Percentiles rank a stretch among this genome's conserved stretches.
These are phyloP conservation scores for Pogostemon cablin DNA, from an alignment of 257 asterid genomes.

Conservation along the genomic window DNA sequence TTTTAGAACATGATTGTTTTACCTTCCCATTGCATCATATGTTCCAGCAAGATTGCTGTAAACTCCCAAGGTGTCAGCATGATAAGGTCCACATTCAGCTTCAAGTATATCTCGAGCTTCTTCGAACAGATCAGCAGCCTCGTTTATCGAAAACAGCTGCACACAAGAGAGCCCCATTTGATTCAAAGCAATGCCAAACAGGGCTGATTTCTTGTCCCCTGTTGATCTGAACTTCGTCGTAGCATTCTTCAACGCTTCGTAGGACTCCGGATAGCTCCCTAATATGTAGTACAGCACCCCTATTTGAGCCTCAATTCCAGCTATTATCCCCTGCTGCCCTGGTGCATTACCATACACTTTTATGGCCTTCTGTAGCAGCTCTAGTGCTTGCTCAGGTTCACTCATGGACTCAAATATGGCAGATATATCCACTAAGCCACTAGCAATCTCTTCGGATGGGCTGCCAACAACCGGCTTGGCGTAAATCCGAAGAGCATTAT, in stretches of 20 bases:
- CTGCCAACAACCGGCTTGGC: constrained; percentile 55
- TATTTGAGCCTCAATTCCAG: constrained; percentile 68
- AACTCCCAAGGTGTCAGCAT: constrained; percentile 64
- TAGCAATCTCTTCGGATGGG: constrained; percentile 72
- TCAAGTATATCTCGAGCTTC: constrained; percentile 59
- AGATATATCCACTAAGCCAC: constrained; percentile 68
- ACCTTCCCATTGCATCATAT: constrained; percentile 95
- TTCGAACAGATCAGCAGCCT: constrained; percentile 63
- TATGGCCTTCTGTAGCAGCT: constrained; percentile 52
- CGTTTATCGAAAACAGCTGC: constrained; percentile 54
- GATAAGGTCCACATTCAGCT: constrained; percentile 56
- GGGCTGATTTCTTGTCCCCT: constrained; percentile 62
- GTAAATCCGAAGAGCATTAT: constrained; percentile 69
- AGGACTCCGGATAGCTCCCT: constrained; percentile 60
- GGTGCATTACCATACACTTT: constrained; percentile 49
- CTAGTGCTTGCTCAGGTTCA: constrained; percentile 48
- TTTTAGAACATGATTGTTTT: neutral
- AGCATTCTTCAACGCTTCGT: constrained; percentile 47
- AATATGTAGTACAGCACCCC: constrained; percentile 58
- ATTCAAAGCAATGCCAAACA: constrained; percentile 61
- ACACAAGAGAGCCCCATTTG: constrained; percentile 70
- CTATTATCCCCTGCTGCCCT: constrained; percentile 54
- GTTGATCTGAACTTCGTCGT: constrained; percentile 42
- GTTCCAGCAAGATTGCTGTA: constrained; percentile 76
- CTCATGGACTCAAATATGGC: constrained; percentile 59